Base-by-base conservation (phyloP, 352 stramenopile species). In the Phytophthora pini region DNA sequence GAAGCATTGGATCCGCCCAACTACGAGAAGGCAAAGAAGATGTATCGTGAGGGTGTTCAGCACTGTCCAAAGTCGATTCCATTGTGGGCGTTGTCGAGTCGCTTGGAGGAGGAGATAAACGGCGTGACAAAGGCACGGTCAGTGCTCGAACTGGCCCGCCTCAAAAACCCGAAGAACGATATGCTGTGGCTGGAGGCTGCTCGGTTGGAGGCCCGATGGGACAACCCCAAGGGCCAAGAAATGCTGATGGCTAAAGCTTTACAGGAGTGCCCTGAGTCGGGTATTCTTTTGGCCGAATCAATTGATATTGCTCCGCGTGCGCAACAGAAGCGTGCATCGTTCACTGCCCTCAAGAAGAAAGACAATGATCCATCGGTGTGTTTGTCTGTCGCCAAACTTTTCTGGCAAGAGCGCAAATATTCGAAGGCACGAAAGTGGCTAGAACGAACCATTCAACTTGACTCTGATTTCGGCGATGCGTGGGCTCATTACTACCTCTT, bases 401-500 rank as follows among this genome's bases (percentile, higher is more conserved):
- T 99, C 76, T 98, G 95, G 72, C 82, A 95, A 31, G 92, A 99
- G 62, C 82, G 96, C 40, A 99, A 98, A 65, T 89, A 92, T 48
- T 91, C 97, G 6, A 99, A 99, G 64, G 97, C 94, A 50, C 88
- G 97, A 47, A 99, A 99, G 73, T 99, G 97, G 97, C 96, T 99
- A 60, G 93, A 99, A 62, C 86, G 97, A 36, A 98, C 98, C 0
- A 89, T 99, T 24, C 83, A 98, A 48, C 74, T 99, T 20, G 91
- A 99, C 68, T 74, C 88, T 5, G 96, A 99, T 73, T 89, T 98
- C 43, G 98, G 97, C 13, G 98, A 99, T 77, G 94, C 92, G 11
- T 99, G 97, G 97, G 97, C 93, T 4, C 89, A 96, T 46, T 99
- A 98, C 73, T 99, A 99, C 75, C 82, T 95, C 11, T 99, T 99